Base-by-base conservation (phyloP, 768 basidiomycete species). In the Lyophyllum atratum region DNA sequence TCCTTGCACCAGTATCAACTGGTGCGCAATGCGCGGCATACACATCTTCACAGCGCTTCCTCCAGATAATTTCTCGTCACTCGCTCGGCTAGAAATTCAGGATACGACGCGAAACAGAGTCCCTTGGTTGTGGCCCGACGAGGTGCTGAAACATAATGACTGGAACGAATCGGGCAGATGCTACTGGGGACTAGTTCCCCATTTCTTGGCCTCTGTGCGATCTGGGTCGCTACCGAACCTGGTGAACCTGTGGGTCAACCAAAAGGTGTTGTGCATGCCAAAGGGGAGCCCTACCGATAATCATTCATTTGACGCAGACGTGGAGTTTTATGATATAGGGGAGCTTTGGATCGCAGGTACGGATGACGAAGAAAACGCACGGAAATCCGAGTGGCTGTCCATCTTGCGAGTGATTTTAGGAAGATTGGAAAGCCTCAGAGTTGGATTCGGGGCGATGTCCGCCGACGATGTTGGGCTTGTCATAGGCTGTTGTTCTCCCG, bases 211-310 rank as follows among this genome's bases (percentile, higher is more conserved):
- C 25, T 55, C 56, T 1, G 39, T 59, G 11, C 43, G 24, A n/a
- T 40, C 43, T 2, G 60, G 58, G 4, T 31, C 22, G 8, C 49
- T 65, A 15, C 40, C 43, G 11, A 56, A 60, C 19, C 61, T 68
- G 9, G 43, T 25, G 7, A 39, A 59, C 31, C 62, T 68, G 15
- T 68, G 65, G 66, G 59, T 68, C 12, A 59, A 66, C 52, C 54
- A 63, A 37, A 29, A 37, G 3, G 54, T 50, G 19, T 55, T 68
- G 14, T 54, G 47, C 31, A 54, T 63, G 56, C 54, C 52, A 4
- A 33, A 25, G 12, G 43, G 25, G 7, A 19, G 25, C 15, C 49
- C 33, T 7, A 24, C 26, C 6, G 26, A 31, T 25, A 21, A 45
- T 11, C 24, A 49, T 3, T 26, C 45, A 19, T 29, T 34, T 8